A percentile compares a stretch with the other conserved stretches of the same genome.
phyloP scores from a whole-genome alignment of 129 eudicot genomes.

The Ambrosia artemisiifolia region DNA sequence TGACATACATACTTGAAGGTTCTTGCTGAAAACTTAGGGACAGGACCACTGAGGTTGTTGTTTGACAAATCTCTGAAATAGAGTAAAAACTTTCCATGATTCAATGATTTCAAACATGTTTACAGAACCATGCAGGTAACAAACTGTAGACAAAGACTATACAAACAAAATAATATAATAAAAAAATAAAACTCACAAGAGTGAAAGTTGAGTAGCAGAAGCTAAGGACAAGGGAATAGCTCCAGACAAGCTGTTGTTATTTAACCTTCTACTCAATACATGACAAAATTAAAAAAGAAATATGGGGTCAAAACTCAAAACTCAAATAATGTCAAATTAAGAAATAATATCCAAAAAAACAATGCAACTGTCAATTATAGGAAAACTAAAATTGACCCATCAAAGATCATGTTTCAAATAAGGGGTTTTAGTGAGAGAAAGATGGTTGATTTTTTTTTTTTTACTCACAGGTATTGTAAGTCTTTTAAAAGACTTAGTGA shows the following conservation, averaged over 20 bases:
- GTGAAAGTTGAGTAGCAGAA: constrained; percentile 80
- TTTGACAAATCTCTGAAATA: constrained; percentile 88
- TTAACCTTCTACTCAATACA: constrained; percentile 79
- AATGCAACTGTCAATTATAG: constrained; percentile 15
- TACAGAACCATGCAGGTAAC: constrained; percentile 11
- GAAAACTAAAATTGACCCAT: constrained; percentile 29
- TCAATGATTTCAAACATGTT: constrained; percentile 24
- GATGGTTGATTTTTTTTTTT: neutral
- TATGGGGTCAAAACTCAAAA: constrained; percentile 24
- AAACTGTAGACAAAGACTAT: constrained; percentile 21
- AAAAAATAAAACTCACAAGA: constrained; percentile 64
- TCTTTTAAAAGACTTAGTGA: constrained; percentile 57
- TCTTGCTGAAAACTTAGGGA: constrained; percentile 77
- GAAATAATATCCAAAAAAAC: constrained; percentile 27
- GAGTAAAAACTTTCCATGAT: constrained; percentile 19
- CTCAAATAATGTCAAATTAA: constrained; percentile 19
- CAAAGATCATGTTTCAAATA: constrained; percentile 21
- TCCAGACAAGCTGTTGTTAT: constrained; percentile 92
- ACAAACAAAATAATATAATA: constrained; percentile 15
- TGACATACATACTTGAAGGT: constrained; percentile 71
- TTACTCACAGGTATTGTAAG: constrained; percentile 77
- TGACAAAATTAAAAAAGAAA: constrained; percentile 35
- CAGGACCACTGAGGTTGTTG: constrained; percentile 98
- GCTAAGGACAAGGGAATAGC: constrained; percentile 75
- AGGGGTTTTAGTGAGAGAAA: constrained; percentile 32